Evolutionary conservation across 1,284 basidiomycete genomes (phyloP), one percentile per base, ranked within the genome.

Genomic region (Ustilago vetiveriae): DNA sequence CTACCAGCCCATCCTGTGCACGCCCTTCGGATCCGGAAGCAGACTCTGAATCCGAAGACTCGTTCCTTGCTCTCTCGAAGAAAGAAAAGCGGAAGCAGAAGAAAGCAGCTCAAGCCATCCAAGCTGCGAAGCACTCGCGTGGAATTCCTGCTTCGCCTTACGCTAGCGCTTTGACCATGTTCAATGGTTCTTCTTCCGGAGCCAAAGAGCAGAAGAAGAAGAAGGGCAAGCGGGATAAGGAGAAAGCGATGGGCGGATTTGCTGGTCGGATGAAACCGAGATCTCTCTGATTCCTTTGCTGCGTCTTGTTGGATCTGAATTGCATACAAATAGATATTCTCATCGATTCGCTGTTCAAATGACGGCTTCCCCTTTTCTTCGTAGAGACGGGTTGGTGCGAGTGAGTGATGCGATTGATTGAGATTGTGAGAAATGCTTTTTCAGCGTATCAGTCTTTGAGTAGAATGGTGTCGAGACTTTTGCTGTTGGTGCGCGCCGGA

Each of bases 1-100:
- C 32, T 13, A 14, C 35, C n/a, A 39, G 43, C 23, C n/a, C 33
- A 29, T 27, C 35, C 4, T 38, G 32, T 21, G 10, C 43, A 1
- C 40, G 29, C 19, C 22, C n/a, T 23, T 22, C 42, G n/a, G 47
- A 54, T 11, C 42, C 50, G 1, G 60, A 64, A 38, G 47, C 37
- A 4, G 50, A 54, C 11, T 52, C 52, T 3, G 38, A 36, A 6
- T 53, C 55, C 17, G 45, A 52, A 8, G 49, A 32, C 37, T 29
- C 57, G 14, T 21, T 38, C 22, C 38, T 39, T 3, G 39, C 56
- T 0, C 19, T 55, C 14, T 59, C 55, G 1, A 71, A 71, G 27
- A 71, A 71, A 32, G 56, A 71, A 24, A 71, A 44, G 40, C 42
- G 62, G 3, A 51, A 40, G 39, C 57, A 54, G 39, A 71, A 66